These are phyloP conservation scores for Seiridium cupressi DNA, from an alignment of 2,329 filamentous ascomycete genomes.

Conservation along the genomic window DNA sequence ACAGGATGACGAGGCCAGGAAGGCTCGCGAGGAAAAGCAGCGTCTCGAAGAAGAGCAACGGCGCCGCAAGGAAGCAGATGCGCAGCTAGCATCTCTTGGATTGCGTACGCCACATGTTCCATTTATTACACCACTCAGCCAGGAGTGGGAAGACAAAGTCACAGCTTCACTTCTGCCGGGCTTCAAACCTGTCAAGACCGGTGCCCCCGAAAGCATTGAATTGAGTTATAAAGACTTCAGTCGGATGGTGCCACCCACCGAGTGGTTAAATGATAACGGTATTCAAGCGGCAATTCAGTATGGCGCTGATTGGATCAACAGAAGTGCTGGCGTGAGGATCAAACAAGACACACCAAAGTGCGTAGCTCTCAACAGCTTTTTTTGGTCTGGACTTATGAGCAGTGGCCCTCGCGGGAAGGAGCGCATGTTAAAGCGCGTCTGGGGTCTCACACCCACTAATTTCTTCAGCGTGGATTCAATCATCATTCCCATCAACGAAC, in stretches of 20 bases:
- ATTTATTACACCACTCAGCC: constrained; percentile 17
- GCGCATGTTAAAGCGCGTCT: constrained; percentile 54
- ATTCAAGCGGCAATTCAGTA: constrained; percentile 66
- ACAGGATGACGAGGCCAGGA: not conserved
- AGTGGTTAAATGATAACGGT: constrained; percentile 77
- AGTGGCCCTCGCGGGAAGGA: constrained; percentile 46
- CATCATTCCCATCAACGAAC: constrained; percentile 66
- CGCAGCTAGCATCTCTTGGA: constrained; percentile 16
- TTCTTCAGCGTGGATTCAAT: constrained; percentile 66
- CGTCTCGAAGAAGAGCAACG: not conserved
- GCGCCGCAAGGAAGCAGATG: not conserved
- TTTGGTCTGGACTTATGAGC: constrained; percentile 53
- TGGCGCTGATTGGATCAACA: constrained; percentile 59
- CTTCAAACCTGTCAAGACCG: not conserved
- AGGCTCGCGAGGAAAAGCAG: not conserved
- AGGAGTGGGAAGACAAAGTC: constrained; percentile 21
- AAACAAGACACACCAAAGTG: constrained; percentile 55
- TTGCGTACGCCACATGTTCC: constrained; percentile 17
- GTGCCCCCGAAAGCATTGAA: constrained; percentile 43
- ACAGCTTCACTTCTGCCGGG: constrained; percentile 9
- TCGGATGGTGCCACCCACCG: constrained; percentile 53
- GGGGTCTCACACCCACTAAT: constrained; percentile 57
- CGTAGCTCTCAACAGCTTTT: constrained; percentile 64
- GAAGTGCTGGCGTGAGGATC: constrained; percentile 48
- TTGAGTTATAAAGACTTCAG: constrained; percentile 59